These are phyloP conservation scores for Rhododendron williamsianum DNA, from an alignment of 148 eudicot genomes.

Conservation along the genomic window DNA sequence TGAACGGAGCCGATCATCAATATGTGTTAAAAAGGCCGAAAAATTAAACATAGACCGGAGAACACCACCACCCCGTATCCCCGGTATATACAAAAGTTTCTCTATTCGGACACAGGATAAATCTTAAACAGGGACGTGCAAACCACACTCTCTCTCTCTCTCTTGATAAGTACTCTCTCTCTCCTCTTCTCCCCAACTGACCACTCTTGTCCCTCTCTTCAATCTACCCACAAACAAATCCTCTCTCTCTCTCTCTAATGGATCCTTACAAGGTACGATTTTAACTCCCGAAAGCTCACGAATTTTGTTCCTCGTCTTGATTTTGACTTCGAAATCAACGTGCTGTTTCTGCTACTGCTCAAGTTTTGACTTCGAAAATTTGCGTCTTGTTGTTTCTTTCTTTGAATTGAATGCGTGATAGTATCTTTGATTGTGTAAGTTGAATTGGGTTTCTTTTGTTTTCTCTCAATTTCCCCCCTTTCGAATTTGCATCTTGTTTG, in stretches of 20 bases:
- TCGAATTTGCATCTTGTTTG: neutral
- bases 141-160: neutral
- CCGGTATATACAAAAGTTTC: too few relatives aligned
- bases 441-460: neutral
- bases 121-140: neutral
- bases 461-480: neutral
- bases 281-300: neutral
- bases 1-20: too few relatives aligned
- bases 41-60: too few relatives aligned
- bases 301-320: neutral
- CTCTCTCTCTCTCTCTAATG: neutral
- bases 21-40: too few relatives aligned
- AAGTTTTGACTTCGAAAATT: neutral
- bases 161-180: neutral
- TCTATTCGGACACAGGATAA: neutral
- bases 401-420: neutral
- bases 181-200: neutral
- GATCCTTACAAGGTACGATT: slow-evolving; percentile 12
- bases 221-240: neutral
- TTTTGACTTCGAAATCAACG: neutral
- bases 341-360: neutral
- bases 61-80: too few relatives aligned
- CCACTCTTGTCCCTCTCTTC: neutral
- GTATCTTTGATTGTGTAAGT: neutral
- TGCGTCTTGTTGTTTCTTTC: neutral